These are phyloP conservation scores for Chiua virens DNA, from an alignment of 768 basidiomycete genomes.

Conservation along the genomic window DNA sequence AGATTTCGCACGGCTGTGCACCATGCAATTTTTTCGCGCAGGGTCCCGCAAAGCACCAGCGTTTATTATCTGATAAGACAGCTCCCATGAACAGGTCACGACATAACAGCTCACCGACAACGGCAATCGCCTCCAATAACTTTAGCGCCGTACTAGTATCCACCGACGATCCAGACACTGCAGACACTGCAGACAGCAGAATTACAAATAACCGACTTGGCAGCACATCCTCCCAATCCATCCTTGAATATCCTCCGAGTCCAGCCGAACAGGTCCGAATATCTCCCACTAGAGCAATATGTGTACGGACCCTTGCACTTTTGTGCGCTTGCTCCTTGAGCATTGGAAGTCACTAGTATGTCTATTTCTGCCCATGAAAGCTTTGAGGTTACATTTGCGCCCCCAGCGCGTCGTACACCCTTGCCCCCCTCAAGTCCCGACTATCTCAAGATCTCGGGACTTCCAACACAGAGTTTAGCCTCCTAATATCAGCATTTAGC, in stretches of 20 bases:
- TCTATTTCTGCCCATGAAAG: conserved; percentile 4
- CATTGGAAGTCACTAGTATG: conserved; percentile 76
- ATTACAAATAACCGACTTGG: neutral
- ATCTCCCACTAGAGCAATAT: conserved; percentile 37
- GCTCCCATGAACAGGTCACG: conserved; percentile 1
- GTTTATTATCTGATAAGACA: conserved; percentile 30
- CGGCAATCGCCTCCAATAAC: neutral
- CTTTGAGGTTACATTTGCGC: neutral
- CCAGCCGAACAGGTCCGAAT: conserved; percentile 11
- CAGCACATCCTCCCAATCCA: neutral
- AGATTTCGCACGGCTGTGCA: too few species aligned
- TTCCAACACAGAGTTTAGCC: conserved; percentile 73
- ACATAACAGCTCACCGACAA: neutral
- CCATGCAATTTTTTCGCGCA: too few species aligned
- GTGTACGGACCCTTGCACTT: conserved; percentile 60
- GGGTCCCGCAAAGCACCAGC: neutral
- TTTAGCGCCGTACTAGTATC: neutral
- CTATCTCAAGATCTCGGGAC: conserved; percentile 69
- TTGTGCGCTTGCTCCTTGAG: conserved; percentile 73
- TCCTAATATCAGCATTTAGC: conserved; percentile 74
- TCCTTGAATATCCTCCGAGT: neutral
- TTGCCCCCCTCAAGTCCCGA: conserved; percentile 76
- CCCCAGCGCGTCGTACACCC: conserved; percentile 66
- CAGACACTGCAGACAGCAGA: neutral
- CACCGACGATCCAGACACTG: neutral